phyloP scores from a whole-genome alignment of 139 green algal genomes.

The Closterium sp. region DNA sequence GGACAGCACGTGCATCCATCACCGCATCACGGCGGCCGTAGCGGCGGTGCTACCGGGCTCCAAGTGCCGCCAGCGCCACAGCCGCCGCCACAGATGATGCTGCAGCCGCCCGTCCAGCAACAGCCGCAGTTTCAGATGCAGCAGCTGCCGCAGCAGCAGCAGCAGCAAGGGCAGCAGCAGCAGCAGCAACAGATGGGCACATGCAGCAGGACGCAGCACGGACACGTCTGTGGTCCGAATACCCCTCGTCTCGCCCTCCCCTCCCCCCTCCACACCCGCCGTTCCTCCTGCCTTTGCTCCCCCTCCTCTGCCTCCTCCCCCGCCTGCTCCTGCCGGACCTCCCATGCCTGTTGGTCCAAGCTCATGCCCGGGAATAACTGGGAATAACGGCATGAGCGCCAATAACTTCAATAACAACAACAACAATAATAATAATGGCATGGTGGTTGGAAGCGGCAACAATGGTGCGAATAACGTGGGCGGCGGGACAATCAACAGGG shows the following conservation, averaged over 20 bases:
- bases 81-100: background rate
- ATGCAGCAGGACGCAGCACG: background rate
- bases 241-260: background rate
- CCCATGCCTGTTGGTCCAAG: no score
- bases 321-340: background rate
- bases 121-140: background rate
- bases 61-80: background rate
- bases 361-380: no score
- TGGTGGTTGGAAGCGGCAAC: background rate
- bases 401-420: background rate
- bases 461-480: background rate
- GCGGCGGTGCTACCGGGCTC: background rate
- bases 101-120: background rate
- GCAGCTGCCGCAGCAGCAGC: background rate
- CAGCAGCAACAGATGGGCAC: background rate
- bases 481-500: background rate
- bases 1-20: no score
- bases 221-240: background rate
- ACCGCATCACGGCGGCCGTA: no score
- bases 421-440: background rate
- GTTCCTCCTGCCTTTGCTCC: background rate
- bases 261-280: background rate
- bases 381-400: no score
- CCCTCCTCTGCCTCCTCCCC: background rate
- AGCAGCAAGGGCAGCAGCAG: no score